Base-by-base conservation (phyloP, 202 grass and related monocot species). In the Digitaria exilis region DNA sequence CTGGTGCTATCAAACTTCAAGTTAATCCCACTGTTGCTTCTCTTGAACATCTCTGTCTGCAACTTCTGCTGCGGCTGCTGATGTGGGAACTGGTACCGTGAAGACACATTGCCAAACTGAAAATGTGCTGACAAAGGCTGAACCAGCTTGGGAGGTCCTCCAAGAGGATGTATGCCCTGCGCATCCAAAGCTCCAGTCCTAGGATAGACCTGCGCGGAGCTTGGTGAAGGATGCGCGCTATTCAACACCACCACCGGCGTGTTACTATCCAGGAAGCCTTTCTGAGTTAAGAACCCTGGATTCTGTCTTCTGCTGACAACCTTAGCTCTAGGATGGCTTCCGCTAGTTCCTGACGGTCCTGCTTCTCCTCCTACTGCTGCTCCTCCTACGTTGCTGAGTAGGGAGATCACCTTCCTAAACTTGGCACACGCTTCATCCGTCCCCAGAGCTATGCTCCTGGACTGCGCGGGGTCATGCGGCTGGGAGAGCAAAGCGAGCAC, bases 1-100 rank as follows among this genome's bases (percentile, higher is more conserved):
- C 87, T 89, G 41, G 87, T 72, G 82, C 81, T 88, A 76, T 94
- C 96, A 55, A 99, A 96, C 83, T 99, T 99, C 8, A 99, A 64
- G 84, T 88, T 96, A 41, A 96, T 84, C 14, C 76, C 64, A 18
- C 89, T 98, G 28, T 84, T 92, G 84, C 87, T 99, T 73, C 93
- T 89, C 81, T 84, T 89, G 76, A 89, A 94, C 73, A 99, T 88
- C 77, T 96, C 91, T 39, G 91, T 84, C 75, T 99, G 93, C 61
- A 99, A 58, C 86, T 94, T 96, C 39, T 88, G 87, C 73, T 94
- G 88, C n/a, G n/a, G n/a, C 75, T 90, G 87, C 35, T 94, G 90
- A 49, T 91, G 90, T 4, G 80, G 89, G 58, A 90, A 90, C 57
- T 88, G 93, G n/a, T 80, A 86, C 56, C 85, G 84, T 46, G 85